Base-by-base conservation (phyloP, 345 rosid species). In the Linum trigynum region DNA sequence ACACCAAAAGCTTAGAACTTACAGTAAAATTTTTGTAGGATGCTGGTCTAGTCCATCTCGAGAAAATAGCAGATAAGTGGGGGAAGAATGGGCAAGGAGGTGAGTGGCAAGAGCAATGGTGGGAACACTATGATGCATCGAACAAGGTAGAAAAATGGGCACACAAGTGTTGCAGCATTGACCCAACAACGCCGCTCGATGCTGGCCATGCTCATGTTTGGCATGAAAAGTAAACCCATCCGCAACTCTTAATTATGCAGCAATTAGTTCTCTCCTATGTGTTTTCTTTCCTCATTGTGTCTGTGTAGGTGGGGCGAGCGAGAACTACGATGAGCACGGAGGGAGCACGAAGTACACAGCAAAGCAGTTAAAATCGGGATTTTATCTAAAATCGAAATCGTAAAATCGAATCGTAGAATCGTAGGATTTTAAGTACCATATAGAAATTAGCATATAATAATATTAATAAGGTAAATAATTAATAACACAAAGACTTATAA, bases 41-140 rank as follows among this genome's bases (percentile, higher is more conserved):
- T 14, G 41, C 69, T 62, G 98, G 96, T 55, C 70, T 86, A 57
- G 67, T 83, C 57, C 92, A 92, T 80, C 84, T 92, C 62, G 94
- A 88, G 81, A 92, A 92, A 83, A 86, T 83, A 11, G 98, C 98
- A 51, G 90, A 92, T 76, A 92, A 92, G 70, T 92, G 97, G 98
- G 98, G 97, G 48, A 92, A 85, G 87, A 90, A 90, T 23, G 91
- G 92, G 5, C 53, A 67, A 58, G 92, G 88, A 40, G 97, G 82
- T 15, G 96, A 92, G 71, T 92, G 98, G 97, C 94, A 81, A 76
- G 98, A 92, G 79, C 68, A 88, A 78, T 90, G 98, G 98, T 86
- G 80, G 81, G 98, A 92, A 72, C 97, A 90, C 77, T 90, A 90
- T 41, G 83, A 85, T 75, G 90, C 94, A 12, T 78, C 96, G 0